Conservation (phyloP, 192 early-diverging fungal species). For the Backusella westeae region DNA sequence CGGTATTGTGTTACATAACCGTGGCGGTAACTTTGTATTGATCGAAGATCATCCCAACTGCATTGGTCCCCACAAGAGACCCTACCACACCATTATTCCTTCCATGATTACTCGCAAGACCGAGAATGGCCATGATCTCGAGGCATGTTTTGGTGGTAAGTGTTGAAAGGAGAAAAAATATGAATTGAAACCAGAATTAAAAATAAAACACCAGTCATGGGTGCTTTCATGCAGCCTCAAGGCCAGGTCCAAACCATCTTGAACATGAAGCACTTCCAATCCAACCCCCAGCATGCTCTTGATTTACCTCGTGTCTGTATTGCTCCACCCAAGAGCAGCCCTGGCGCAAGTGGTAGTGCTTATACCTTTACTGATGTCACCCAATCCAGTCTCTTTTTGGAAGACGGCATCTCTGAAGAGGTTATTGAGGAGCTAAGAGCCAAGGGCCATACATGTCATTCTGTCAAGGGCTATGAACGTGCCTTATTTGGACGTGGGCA, state of each 20-base stretch:
- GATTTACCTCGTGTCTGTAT: constrained; percentile 71
- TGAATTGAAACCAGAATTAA: background rate
- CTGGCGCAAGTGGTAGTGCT: constrained; percentile 13
- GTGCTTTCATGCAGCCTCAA: constrained; percentile 81
- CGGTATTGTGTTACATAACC: constrained; percentile 70
- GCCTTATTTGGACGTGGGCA: constrained; percentile 74
- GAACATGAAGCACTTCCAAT: constrained; percentile 56
- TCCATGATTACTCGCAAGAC: constrained; percentile 55
- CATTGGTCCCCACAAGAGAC: constrained; percentile 65
- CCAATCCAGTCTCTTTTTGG: constrained; percentile 47
- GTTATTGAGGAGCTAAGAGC: constrained; percentile 43
- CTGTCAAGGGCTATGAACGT: constrained; percentile 44
- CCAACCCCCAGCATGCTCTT: constrained; percentile 65
- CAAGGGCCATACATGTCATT: constrained; percentile 58
- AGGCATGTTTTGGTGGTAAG: constrained; percentile 47
- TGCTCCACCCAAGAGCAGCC: constrained; percentile 29
- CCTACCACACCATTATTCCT: constrained; percentile 82
- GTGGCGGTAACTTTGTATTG: constrained; percentile 65
- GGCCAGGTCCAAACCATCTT: constrained; percentile 78
- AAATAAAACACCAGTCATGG: constrained; percentile 58
- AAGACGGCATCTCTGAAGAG: constrained; percentile 57
- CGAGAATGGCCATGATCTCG: constrained; percentile 35
- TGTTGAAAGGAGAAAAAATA: background rate
- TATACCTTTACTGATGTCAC: constrained; percentile 28
- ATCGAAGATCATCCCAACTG: constrained; percentile 61